These are phyloP conservation scores for Emmonsia crescens DNA, from an alignment of 2,329 filamentous ascomycete genomes.

Conservation along the genomic window DNA sequence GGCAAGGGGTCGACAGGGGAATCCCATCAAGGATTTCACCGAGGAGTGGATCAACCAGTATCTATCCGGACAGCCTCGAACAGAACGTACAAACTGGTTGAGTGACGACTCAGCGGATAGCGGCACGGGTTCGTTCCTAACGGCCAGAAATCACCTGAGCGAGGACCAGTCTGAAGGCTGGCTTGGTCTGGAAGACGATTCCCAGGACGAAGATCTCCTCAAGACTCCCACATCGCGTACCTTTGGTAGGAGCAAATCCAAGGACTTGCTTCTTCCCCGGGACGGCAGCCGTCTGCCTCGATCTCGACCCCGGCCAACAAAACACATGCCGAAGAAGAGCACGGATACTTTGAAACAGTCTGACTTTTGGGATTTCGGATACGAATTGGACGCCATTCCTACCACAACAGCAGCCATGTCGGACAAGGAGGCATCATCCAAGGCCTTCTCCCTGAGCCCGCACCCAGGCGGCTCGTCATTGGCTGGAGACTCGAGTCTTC, in stretches of 20 bases:
- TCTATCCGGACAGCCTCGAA: conserved; percentile 57
- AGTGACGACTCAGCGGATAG: conserved; percentile 66
- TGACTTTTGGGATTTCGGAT: conserved; percentile 36
- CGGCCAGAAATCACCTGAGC: conserved; percentile 30
- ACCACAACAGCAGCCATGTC: conserved; percentile 24
- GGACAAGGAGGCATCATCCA: conserved; percentile 17
- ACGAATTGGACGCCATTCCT: conserved; percentile 27
- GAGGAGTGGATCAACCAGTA: conserved; percentile 83
- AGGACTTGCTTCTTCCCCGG: neutral
- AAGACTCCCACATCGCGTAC: conserved; percentile 26
- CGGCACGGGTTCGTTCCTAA: conserved; percentile 55
- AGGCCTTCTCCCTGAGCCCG: conserved; percentile 5
- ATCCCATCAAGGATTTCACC: conserved; percentile 48
- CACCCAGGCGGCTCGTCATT: neutral
- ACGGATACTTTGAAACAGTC: conserved; percentile 34
- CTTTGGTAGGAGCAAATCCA: conserved; percentile 8
- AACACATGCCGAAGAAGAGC: conserved; percentile 27
- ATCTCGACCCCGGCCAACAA: conserved; percentile 22
- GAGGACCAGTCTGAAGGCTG: conserved; percentile 35
- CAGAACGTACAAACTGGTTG: conserved; percentile 69
- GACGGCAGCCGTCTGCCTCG: neutral
- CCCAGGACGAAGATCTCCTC: conserved; percentile 27
- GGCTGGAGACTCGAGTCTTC: conserved; percentile 8
- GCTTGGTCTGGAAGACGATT: conserved; percentile 32
- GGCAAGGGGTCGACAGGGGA: conserved; percentile 18